Percentiles rank a stretch among this genome's conserved stretches.
These are phyloP conservation scores for Quercus lobata DNA, from an alignment of 331 rosid species.

Conservation along the genomic window DNA sequence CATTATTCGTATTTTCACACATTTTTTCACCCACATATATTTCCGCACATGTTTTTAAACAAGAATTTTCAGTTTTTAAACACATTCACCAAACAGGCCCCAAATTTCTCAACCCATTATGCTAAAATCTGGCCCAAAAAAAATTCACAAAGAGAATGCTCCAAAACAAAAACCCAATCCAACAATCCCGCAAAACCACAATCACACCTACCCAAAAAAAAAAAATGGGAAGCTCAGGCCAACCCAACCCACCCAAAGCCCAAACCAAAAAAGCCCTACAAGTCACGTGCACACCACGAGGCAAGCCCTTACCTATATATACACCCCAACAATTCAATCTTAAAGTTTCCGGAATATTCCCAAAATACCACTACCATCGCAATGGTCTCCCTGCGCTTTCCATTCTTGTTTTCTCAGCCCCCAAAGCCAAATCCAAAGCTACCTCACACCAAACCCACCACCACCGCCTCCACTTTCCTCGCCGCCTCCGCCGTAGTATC, in stretches of 20 bases:
- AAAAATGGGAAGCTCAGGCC: neutral
- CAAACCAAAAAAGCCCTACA: neutral
- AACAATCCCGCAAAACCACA: too few relatives aligned
- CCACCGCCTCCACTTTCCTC: conserved; percentile 20
- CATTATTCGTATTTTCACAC: too few relatives aligned
- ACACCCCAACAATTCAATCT: neutral
- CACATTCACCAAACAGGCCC: too few relatives aligned
- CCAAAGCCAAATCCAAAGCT: conserved; percentile 33
- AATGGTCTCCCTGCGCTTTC: conserved; percentile 82
- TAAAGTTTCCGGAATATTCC: neutral
- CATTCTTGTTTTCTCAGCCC: conserved; percentile 72
- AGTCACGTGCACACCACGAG: neutral
- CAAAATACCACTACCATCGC: neutral
- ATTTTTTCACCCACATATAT: too few relatives aligned
- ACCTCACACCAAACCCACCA: conserved; percentile 3
- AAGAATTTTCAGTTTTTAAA: too few relatives aligned
- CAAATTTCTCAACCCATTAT: too few relatives aligned
- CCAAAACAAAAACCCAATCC: too few relatives aligned
- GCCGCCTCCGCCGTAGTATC: conserved; percentile 28
- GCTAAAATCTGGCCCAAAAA: too few relatives aligned
- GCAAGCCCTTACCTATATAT: neutral
- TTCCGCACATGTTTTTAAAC: too few relatives aligned
- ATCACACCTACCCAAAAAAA: too few relatives aligned
- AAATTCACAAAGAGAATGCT: too few relatives aligned
- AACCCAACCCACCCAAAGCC: neutral